phyloP scores from a whole-genome alignment of 352 stramenopile genomes.

The Phytophthora pini region DNA sequence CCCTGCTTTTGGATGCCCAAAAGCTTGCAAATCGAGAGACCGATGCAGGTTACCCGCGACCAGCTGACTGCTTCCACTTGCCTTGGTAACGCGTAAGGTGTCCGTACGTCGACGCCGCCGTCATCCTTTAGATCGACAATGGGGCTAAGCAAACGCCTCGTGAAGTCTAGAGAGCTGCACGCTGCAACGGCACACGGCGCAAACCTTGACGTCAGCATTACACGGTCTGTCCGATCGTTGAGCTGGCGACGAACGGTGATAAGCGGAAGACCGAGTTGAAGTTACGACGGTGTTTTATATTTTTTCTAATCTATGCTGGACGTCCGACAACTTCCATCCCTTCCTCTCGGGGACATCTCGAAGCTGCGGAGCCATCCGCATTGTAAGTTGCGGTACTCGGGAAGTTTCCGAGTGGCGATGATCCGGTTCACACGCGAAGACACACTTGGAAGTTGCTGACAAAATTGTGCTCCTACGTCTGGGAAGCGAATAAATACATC shows the following conservation, averaged over 20 bases:
- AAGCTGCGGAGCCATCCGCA: constrained; percentile 6
- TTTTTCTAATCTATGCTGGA: constrained; percentile 26
- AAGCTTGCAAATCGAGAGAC: constrained; percentile 25
- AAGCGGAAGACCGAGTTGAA: constrained; percentile 11
- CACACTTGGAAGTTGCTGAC: constrained; percentile 31
- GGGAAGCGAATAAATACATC: constrained; percentile 43
- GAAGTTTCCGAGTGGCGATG: constrained; percentile 26
- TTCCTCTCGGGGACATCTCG: constrained; percentile 18
- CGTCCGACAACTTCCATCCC: constrained; percentile 7
- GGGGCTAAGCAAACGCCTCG: not conserved
- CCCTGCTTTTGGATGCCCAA: not conserved
- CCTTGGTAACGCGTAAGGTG: constrained; percentile 10
- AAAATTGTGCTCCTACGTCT: constrained; percentile 39
- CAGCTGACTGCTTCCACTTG: constrained; percentile 28
- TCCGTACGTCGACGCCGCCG: constrained; percentile 21
- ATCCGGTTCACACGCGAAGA: constrained; percentile 39
- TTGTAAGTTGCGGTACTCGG: constrained; percentile 27
- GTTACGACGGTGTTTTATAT: constrained; percentile 15
- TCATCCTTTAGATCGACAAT: constrained; percentile 6
- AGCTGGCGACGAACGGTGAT: constrained; percentile 2
- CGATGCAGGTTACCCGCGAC: constrained; percentile 5
- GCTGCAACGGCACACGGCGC: constrained; percentile 1
- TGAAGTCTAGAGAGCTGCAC: constrained; percentile 11
- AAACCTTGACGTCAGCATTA: constrained; percentile 16
- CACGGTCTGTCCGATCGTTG: constrained; percentile 9